Conservation (phyloP, 768 basidiomycete genomes). For the Tylopilus sp. region DNA sequence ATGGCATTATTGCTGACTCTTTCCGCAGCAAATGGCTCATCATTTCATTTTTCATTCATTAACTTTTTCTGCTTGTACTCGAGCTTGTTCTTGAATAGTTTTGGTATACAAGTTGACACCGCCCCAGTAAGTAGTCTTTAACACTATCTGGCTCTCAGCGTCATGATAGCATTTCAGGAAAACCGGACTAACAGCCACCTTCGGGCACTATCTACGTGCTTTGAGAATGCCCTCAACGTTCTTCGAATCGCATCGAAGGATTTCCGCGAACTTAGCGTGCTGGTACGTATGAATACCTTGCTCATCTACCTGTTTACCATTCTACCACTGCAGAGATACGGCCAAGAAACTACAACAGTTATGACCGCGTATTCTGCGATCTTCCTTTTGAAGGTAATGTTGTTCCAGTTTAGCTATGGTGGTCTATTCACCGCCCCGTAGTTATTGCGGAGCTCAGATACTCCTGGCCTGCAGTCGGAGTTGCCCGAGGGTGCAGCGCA, state of each 20-base stretch:
- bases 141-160: not conserved
- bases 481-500: slow-evolving; percentile 58
- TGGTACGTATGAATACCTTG: slow-evolving; percentile 49
- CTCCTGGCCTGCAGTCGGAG: slow-evolving; percentile 52
- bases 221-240: slow-evolving; percentile 67
- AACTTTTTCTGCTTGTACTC: slow-evolving; percentile 76
- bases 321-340: slow-evolving; percentile 56
- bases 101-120: slow-evolving; percentile 68
- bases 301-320: not conserved
- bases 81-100: slow-evolving; percentile 79
- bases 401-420: slow-evolving; percentile 3
- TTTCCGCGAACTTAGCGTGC: slow-evolving; percentile 68
- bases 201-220: slow-evolving; percentile 69
- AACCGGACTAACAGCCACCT: slow-evolving; percentile 58
- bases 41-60: slow-evolving; percentile 74
- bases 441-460: slow-evolving; percentile 67
- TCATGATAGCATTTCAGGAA: slow-evolving; percentile 35
- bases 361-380: slow-evolving; percentile 88
- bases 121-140: slow-evolving; percentile 42
- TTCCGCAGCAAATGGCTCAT: slow-evolving; percentile 59
- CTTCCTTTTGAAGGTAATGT: slow-evolving; percentile 64
- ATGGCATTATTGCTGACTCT: slow-evolving; percentile 6
- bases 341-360: slow-evolving; percentile 78
- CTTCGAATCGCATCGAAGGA: slow-evolving; percentile 71
- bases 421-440: slow-evolving; percentile 25